Conservation (phyloP, 768 basidiomycete genomes). For the Podaxis sp. region DNA sequence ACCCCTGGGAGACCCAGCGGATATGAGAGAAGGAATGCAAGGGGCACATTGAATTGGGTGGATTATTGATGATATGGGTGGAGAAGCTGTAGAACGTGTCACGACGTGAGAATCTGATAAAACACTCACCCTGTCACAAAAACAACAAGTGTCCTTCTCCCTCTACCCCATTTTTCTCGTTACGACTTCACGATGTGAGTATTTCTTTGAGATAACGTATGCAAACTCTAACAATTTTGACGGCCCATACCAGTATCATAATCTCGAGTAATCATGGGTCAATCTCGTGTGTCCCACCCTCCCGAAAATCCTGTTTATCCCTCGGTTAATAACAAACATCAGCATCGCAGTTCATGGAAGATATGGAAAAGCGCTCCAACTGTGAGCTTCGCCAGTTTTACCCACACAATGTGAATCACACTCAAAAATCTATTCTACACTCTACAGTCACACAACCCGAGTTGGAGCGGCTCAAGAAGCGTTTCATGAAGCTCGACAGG, state of each 20-base stretch:
- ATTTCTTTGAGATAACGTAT: not conserved
- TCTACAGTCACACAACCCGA: constrained; percentile 86
- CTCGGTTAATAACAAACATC: constrained; percentile 6
- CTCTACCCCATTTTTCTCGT: not conserved
- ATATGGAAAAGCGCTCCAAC: constrained; percentile 96
- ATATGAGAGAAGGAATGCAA: not conserved
- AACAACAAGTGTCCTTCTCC: not conserved
- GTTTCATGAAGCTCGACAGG: constrained; percentile 99
- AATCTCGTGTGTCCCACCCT: constrained; percentile 2
- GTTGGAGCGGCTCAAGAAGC: constrained; percentile 93
- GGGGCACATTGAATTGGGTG: not conserved
- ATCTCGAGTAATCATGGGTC: constrained; percentile 5
- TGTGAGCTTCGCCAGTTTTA: constrained; percentile 57
- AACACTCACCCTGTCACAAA: not conserved
- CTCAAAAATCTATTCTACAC: constrained; percentile 9
- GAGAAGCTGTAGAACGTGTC: not conserved
- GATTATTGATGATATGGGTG: not conserved
- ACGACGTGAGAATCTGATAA: constrained; percentile 11
- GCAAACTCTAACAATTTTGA: not conserved
- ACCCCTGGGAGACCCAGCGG: not conserved
- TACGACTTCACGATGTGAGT: not conserved
- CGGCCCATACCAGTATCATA: not conserved
- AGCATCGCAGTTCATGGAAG: constrained; percentile 96
- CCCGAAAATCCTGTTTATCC: not conserved
- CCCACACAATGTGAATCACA: not conserved